phyloP scores from a whole-genome alignment of 257 asterid genomes.

The Linaria vulgaris region DNA sequence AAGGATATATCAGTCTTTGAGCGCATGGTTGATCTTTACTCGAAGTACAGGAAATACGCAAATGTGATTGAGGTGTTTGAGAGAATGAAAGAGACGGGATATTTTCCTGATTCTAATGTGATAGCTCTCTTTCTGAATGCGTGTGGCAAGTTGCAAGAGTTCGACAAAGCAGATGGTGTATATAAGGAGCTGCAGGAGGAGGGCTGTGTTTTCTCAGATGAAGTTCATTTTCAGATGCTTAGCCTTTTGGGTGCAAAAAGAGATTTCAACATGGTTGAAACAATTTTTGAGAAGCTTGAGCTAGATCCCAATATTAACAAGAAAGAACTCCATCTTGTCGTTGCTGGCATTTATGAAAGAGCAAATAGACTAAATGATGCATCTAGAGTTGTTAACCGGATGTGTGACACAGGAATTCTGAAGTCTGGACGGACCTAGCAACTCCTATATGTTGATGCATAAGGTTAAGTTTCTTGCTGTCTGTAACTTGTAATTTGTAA shows the following conservation, averaged over 20 bases:
- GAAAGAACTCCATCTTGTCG: constrained; percentile 81
- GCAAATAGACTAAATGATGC: constrained; percentile 82
- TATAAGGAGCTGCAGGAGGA: constrained; percentile 74
- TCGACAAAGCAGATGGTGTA: constrained; percentile 58
- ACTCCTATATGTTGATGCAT: constrained; percentile 9
- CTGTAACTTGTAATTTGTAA: constrained; percentile 27
- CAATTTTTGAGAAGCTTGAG: constrained; percentile 51
- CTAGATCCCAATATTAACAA: constrained; percentile 64
- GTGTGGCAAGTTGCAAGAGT: constrained; percentile 70
- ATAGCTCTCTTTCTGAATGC: constrained; percentile 75
- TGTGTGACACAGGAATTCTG: constrained; percentile 53
- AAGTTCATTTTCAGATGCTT: constrained; percentile 92
- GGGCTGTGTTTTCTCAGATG: constrained; percentile 72
- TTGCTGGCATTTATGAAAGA: constrained; percentile 74
- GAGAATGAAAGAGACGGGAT: constrained; percentile 71
- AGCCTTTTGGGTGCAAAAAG: constrained; percentile 63
- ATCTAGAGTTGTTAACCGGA: constrained; percentile 55
- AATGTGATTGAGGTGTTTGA: constrained; percentile 84
- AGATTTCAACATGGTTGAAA: constrained; percentile 65
- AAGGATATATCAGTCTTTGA: constrained; percentile 67
- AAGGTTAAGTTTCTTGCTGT: constrained; percentile 6
- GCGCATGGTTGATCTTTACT: constrained; percentile 66
- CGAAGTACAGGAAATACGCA: constrained; percentile 58
- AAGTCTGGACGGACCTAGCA: constrained; percentile 23
- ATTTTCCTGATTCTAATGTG: constrained; percentile 61